Percentiles rank a stretch among this genome's conserved stretches.
Evolutionary conservation across 441 rosid genomes (phyloP).

Genomic region (Populus trichocarpa): DNA sequence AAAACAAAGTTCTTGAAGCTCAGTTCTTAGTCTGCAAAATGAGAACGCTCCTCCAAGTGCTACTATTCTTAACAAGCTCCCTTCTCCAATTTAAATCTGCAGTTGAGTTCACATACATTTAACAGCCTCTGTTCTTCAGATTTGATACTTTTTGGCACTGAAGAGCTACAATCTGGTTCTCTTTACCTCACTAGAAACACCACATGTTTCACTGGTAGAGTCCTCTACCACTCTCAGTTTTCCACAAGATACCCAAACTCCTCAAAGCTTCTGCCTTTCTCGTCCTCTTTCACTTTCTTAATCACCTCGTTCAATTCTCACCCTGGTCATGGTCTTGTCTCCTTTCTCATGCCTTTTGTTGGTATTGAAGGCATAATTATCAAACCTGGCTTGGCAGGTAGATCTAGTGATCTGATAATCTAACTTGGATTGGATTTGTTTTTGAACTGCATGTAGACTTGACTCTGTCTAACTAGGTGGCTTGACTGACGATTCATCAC

Average conservation of each 20-base stretch:
- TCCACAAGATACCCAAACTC: background rate
- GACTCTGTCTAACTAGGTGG: too few species aligned
- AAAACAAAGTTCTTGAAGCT: too few species aligned
- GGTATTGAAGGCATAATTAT: too few species aligned
- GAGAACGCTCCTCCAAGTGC: background rate
- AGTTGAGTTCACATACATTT: constrained; percentile 2
- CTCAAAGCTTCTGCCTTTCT: background rate
- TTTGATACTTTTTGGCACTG: background rate
- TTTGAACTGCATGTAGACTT: too few species aligned
- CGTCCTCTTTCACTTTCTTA: background rate
- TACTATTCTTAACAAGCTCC: background rate
- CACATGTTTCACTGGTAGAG: constrained; percentile 22
- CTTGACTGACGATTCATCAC: too few species aligned
- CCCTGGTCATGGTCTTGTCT: constrained; percentile 36
- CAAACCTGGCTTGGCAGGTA: background rate
- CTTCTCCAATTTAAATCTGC: background rate
- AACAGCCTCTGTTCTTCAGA: background rate
- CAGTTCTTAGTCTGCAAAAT: too few species aligned
- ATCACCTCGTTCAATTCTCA: background rate
- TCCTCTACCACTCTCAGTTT: background rate
- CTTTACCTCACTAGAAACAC: constrained; percentile 24
- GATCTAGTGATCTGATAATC: background rate
- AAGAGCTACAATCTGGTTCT: background rate
- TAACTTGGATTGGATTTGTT: background rate
- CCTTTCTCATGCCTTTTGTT: constrained; percentile 12